Evolutionary conservation across 768 basidiomycete genomes (phyloP), one percentile per base, ranked within the genome.

Genomic region (Suillus tomentosus): DNA sequence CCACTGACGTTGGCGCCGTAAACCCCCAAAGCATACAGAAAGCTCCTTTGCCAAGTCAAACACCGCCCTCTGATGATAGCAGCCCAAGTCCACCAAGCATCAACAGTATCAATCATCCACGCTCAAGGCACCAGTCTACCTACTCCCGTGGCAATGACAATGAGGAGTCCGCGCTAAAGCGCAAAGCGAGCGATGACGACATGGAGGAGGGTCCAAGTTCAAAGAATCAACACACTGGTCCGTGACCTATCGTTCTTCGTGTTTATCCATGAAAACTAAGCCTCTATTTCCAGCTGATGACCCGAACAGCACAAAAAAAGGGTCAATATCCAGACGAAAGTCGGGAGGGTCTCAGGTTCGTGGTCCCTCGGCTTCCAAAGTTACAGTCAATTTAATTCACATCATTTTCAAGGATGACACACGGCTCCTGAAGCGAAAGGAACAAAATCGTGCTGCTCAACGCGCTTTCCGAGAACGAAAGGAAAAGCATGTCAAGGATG

Each of bases 401-500:
- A 51, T 62, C 55, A 14, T 61, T 50, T 31, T 10, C 57, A 66
- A 92, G 77, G 93, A 95, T 68, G 92, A 94, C 70, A 76, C 82
- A 5, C 85, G 92, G 27, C 77, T 94, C 5, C 66, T 92, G 67
- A 96, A 96, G 73, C 88, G 96, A 66, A 99, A 99, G 79, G 93
- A 98, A 70, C 96, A 99, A 78, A 99, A 99, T 70, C 84, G 96
- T 62, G 95, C 95, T 3, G 96, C 96, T 8, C 97, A 99, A 77
- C 88, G 96, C 61, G 96, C 96, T 1, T 99, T 99, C 81, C 82
- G 96, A 62, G 97, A 99, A 77, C 85, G 96, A 66, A 96, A 98
- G 78, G 96, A 99, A 79, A 94, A 93, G 71, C 95, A 97, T 75
- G 94, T 99, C 68, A 95, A 94, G 74, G 95, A 97, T 74, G 95